Base-by-base conservation (phyloP, 2,329 filamentous ascomycete species). In the Alternaria alternata region DNA sequence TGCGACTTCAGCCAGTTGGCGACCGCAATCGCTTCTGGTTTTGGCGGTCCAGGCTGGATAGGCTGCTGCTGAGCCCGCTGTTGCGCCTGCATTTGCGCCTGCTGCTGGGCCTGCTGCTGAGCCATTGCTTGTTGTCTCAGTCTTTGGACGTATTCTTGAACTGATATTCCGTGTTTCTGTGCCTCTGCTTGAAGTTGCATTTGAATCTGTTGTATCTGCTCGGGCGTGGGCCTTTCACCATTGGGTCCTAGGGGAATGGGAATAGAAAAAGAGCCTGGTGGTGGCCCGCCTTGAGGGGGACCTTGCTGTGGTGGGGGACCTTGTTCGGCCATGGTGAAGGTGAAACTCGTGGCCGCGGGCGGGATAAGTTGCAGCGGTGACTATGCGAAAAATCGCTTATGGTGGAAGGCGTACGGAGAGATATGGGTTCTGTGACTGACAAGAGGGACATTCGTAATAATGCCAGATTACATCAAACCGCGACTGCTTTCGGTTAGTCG, bases 131-230 rank as follows among this genome's bases (percentile, higher is more conserved):
- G 81, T 49, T 78, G 75, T 68, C 82, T 81, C 59, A 84, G 75
- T 56, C 78, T 72, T 68, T 83, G 88, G 73, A 96, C 87, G 76
- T 96, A 97, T 79, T 97, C 85, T 44, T 90, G 92, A 1, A 95
- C 89, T 7, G 90, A 88, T 86, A 98, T 89, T 77, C 94, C 94
- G 65, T 89, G 87, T 81, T 91, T 93, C 73, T 91, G 85, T 49
- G 94, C 94, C 80, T 97, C 94, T 51, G 87, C 86, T 49, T 90
- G 90, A 44, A 97, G 82, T 79, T 95, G 91, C 70, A 89, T 87
- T 79, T 96, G 92, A 85, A 97, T 95, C 57, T 86, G 85, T 57
- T 88, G 87, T 65, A 97, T 91, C 82, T 97, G 93, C 81, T 97
- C 91, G 49, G 91, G 93, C 20, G 89, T 88, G 34, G 92, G 92